These are phyloP conservation scores for Datisca glomerata DNA, from an alignment of 306 rosid species.

Conservation along the genomic window DNA sequence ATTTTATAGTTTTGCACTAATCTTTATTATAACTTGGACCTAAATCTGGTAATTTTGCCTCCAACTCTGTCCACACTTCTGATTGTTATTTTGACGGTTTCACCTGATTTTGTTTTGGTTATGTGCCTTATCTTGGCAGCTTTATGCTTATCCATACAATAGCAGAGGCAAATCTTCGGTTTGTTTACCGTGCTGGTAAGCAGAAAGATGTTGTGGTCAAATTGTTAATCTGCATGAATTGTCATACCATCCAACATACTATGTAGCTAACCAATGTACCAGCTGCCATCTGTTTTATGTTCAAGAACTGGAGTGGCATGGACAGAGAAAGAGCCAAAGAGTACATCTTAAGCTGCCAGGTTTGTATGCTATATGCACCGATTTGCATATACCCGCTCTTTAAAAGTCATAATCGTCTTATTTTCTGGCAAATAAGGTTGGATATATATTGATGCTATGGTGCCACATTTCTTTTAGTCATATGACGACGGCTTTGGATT, in stretches of 20 bases:
- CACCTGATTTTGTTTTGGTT: slow-evolving; percentile 8
- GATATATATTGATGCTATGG: not conserved
- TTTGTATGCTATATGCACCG: too few relatives aligned
- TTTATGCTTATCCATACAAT: slow-evolving; percentile 73
- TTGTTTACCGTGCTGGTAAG: slow-evolving; percentile 87
- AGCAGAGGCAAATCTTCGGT: slow-evolving; percentile 88
- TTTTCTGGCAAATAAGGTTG: too few relatives aligned
- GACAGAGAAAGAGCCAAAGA: slow-evolving; percentile 79
- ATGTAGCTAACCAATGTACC: slow-evolving; percentile 25
- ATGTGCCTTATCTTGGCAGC: slow-evolving; percentile 31
- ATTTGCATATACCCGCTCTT: not conserved
- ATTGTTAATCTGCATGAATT: too few relatives aligned
- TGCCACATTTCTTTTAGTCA: slow-evolving; percentile 38
- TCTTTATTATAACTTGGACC: too few relatives aligned
- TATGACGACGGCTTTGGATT: slow-evolving; percentile 97
- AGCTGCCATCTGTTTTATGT: slow-evolving; percentile 77
- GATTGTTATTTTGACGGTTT: too few relatives aligned
- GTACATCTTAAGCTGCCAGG: slow-evolving; percentile 83
- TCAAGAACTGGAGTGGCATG: slow-evolving; percentile 91
- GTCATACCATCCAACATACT: slow-evolving; percentile 9
- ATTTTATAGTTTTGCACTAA: too few relatives aligned
- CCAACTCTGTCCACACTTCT: too few relatives aligned
- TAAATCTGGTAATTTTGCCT: too few relatives aligned
- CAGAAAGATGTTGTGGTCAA: slow-evolving; percentile 5
- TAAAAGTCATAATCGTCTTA: too few relatives aligned